Percentiles rank a stretch among this genome's conserved stretches.
These are phyloP conservation scores for Corrigiola litoralis DNA, from an alignment of 179 eudicot species.

Conservation along the genomic window DNA sequence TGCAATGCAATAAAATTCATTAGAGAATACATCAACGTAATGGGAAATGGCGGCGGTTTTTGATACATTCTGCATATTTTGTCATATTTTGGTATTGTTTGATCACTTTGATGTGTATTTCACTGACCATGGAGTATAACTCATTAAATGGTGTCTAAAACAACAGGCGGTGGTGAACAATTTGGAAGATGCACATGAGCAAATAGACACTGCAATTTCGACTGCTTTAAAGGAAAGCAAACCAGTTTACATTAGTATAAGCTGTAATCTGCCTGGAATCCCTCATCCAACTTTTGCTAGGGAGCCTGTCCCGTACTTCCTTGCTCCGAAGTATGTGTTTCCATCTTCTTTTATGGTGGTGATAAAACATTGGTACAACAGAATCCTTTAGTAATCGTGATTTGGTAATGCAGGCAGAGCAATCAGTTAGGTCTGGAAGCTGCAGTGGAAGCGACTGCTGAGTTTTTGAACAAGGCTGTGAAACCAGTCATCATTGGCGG, in stretches of 20 bases:
- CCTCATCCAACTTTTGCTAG: constrained; percentile 58
- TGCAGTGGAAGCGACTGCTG: constrained; percentile 72
- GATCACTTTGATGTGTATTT: neutral
- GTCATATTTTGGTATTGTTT: neutral
- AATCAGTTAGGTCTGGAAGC: constrained; percentile 69
- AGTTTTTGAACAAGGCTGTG: constrained; percentile 67
- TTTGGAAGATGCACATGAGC: constrained; percentile 71
- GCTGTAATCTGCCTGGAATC: constrained; percentile 67
- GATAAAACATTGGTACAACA: neutral
- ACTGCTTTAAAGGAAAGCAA: constrained; percentile 76
- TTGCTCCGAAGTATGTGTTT: constrained; percentile 56
- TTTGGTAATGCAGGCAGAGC: constrained; percentile 42
- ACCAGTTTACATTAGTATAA: constrained; percentile 65
- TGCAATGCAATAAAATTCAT: no score
- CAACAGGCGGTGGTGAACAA: constrained; percentile 61
- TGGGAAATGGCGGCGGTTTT: no score
- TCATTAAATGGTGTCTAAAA: neutral
- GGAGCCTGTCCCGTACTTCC: constrained; percentile 64
- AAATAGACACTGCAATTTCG: constrained; percentile 69
- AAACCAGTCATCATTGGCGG: constrained; percentile 75
- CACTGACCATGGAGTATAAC: neutral
- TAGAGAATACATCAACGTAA: no score
- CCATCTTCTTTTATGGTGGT: neutral
- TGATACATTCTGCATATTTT: no score
- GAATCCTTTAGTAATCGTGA: neutral